Conservation (phyloP, 2,329 filamentous ascomycete species). For the Didymella exigua region DNA sequence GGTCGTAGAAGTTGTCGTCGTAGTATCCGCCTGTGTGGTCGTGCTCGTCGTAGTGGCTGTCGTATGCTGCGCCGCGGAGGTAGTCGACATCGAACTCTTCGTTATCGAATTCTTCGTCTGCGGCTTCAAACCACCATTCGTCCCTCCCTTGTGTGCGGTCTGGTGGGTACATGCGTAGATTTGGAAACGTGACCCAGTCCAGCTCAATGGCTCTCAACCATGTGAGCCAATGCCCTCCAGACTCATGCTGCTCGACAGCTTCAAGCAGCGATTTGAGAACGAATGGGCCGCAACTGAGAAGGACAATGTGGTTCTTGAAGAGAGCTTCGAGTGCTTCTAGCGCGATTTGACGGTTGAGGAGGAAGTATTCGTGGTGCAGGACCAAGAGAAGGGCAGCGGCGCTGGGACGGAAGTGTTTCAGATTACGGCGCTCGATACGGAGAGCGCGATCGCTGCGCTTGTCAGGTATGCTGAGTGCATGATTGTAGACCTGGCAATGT, state of each 20-base stretch:
- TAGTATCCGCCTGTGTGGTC: slow-evolving; percentile 43
- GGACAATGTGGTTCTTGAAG: slow-evolving; percentile 42
- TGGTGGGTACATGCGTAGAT: slow-evolving; percentile 40
- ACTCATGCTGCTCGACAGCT: slow-evolving; percentile 33
- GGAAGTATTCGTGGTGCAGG: slow-evolving; percentile 42
- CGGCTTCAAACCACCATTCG: slow-evolving; percentile 35
- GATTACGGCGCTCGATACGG: slow-evolving; percentile 44
- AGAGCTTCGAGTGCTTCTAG: slow-evolving; percentile 44
- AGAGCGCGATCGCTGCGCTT: slow-evolving; percentile 32
- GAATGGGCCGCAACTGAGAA: slow-evolving; percentile 45
- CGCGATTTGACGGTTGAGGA: slow-evolving; percentile 43
- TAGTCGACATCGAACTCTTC: slow-evolving; percentile 39
- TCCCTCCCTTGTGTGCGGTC: slow-evolving; percentile 29
- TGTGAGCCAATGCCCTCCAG: slow-evolving; percentile 37
- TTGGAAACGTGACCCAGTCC: slow-evolving; percentile 46
- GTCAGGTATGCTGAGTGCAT: slow-evolving; percentile 35
- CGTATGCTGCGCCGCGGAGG: slow-evolving; percentile 32
- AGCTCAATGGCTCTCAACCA: slow-evolving; percentile 42
- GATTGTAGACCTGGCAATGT: slow-evolving; percentile 38
- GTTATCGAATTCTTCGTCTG: slow-evolving; percentile 15
- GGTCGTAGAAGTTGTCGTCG: slow-evolving; percentile 45
- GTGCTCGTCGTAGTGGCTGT: slow-evolving; percentile 40
- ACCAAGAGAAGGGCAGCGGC: slow-evolving; percentile 40
- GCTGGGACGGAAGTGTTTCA: slow-evolving; percentile 41
- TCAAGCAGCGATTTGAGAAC: slow-evolving; percentile 40